A percentile compares a stretch with the other conserved stretches of the same genome.
phyloP scores from a whole-genome alignment of 2,329 filamentous ascomycete genomes.

The Ophiostoma australiae region DNA sequence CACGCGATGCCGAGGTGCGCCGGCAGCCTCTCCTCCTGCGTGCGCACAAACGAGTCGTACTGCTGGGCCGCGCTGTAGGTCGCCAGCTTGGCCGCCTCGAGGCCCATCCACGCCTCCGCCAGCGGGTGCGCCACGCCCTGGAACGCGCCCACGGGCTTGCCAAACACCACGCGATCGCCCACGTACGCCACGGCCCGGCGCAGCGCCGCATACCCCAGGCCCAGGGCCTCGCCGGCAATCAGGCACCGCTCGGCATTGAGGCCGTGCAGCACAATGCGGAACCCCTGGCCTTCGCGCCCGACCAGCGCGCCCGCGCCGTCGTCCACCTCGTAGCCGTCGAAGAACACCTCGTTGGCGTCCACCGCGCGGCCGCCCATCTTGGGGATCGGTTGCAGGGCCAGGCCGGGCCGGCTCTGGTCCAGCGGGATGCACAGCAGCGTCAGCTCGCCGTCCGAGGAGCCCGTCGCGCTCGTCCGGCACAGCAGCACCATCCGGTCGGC shows the following conservation, averaged over 20 bases:
- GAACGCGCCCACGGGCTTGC: constrained; percentile 61
- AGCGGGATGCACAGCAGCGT: constrained; percentile 76
- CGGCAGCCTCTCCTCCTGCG: constrained; percentile 26
- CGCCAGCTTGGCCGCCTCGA: constrained; percentile 61
- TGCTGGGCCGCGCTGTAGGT: constrained; percentile 61
- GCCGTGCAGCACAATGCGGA: constrained; percentile 71
- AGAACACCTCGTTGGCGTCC: constrained; percentile 84
- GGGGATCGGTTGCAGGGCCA: constrained; percentile 67
- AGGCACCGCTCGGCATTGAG: constrained; percentile 77
- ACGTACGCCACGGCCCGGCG: constrained; percentile 61
- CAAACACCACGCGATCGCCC: constrained; percentile 60
- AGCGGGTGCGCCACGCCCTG: constrained; percentile 62
- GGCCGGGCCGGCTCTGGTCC: constrained; percentile 52
- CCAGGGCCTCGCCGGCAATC: constrained; percentile 72
- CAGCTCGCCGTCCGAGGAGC: constrained; percentile 53
- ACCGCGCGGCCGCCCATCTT: constrained; percentile 83
- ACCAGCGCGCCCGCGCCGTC: constrained; percentile 52
- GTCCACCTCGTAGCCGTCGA: constrained; percentile 65
- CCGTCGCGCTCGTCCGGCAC: constrained; percentile 53
- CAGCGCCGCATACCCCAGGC: constrained; percentile 69
- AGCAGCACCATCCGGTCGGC: constrained; percentile 79
- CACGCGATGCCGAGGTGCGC: constrained; percentile 59
- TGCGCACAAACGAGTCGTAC: constrained; percentile 44
- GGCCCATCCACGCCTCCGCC: constrained; percentile 59
- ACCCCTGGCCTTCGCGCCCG: constrained; percentile 69